Base-by-base conservation (phyloP, 768 basidiomycete genomes). In the Leccinellum rugosiceps region DNA sequence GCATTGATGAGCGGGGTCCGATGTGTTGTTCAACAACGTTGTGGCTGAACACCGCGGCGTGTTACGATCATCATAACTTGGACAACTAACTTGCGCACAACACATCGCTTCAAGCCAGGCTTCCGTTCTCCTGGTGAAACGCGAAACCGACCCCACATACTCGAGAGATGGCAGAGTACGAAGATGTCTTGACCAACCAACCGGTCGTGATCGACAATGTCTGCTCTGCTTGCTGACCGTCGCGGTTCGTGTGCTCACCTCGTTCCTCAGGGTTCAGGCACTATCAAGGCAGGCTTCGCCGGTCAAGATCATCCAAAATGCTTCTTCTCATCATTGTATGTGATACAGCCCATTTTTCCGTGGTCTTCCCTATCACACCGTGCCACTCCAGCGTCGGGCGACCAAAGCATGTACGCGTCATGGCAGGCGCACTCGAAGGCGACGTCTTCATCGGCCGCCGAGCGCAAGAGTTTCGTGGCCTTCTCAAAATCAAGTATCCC, bases 151-250 rank as follows among this genome's bases (percentile, higher is more conserved):
- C 63, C 48, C 30, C 61, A 50, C 57, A 28, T 50, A 56, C 59
- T 41, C 53, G 21, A 58, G 28, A 63, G 58, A 94, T 93, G 92
- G 82, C 86, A 54, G 92, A 93, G 77, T 93, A 86, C 75, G 92
- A 94, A 72, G 92, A 94, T 72, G 92, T 94, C 64, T 83, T 97
- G 72, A 96, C 95, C 57, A 98, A 98, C 78, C 96, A 98, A 75
- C 96, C 96, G 6, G 94, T 98, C 57, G 96, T 98, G 63, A 97
- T 98, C 68, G 96, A 98, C 80, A 98, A 98, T 77, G 95, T 96
- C 62, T 64, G 87, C 43, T 31, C 56, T 53, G 51, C 58, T 56
- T 56, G 59, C 56, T 65, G 58, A 57, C 63, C 68, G 59, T 66
- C 50, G 43, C 62, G 38, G 46, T 60, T 52, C 57, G 61, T 60